Conservation (phyloP, 1,284 basidiomycete genomes). For the Cerioporus squamosus region DNA sequence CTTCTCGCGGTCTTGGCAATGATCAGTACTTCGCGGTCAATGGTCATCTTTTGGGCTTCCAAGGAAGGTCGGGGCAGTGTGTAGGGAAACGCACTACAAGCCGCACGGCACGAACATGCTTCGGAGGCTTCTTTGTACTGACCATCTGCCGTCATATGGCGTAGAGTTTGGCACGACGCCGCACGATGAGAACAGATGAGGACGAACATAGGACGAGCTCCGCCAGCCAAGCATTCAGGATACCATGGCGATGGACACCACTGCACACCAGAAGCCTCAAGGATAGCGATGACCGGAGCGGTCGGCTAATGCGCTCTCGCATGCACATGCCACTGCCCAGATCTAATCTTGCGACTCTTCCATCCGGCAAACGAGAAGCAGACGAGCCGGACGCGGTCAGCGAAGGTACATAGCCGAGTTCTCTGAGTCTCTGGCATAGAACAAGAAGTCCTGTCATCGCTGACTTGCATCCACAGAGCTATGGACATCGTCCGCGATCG, state of each 20-base stretch:
- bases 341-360: not conserved
- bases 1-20: no score
- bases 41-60: no score
- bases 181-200: not conserved
- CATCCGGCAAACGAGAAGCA: not conserved
- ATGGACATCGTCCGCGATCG: not conserved
- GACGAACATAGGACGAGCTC: not conserved
- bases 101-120: no score
- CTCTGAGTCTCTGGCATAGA: no score
- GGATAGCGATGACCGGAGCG: not conserved
- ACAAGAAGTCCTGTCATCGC: no score
- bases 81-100: no score
- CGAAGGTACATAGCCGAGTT: no score
- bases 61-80: no score
- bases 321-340: no score
- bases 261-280: not conserved
- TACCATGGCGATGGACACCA: constrained; percentile 1
- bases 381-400: no score
- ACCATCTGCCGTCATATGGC: not conserved
- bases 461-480: no score
- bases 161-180: constrained; percentile 1
- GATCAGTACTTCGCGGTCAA: no score
- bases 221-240: not conserved
- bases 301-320: not conserved
- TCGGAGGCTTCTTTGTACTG: not conserved